Conservation (phyloP, 768 basidiomycete genomes). For the Kwoniella botswanensis region DNA sequence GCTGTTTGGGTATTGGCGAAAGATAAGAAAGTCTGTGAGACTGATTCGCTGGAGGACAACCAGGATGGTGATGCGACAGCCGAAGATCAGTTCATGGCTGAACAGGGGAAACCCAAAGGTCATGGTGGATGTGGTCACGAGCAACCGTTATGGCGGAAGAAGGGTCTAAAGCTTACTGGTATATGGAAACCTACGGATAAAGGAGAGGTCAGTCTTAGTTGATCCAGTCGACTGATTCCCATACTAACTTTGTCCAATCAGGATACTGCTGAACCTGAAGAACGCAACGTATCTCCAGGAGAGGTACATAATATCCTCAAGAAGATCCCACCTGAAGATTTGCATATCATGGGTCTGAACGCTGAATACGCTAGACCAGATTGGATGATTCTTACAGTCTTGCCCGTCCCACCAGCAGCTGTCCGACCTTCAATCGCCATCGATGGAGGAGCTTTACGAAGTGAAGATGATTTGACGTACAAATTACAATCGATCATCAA, state of each 20-base stretch:
- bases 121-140: conserved; percentile 96
- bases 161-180: conserved; percentile 90
- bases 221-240: not conserved
- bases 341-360: conserved; percentile 86
- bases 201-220: conserved; percentile 64
- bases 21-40: conserved; percentile 78
- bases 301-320: conserved; percentile 94
- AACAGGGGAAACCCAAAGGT: conserved; percentile 71
- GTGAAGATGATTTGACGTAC: conserved; percentile 98
- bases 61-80: conserved; percentile 60
- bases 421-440: conserved; percentile 98
- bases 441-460: conserved; percentile 93
- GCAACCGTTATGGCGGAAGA: conserved; percentile 89
- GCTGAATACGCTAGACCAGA: conserved; percentile 96
- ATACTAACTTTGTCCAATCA: conserved; percentile 31
- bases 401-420: conserved; percentile 96
- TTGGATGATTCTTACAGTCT: conserved; percentile 99
- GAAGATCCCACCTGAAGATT: conserved; percentile 89
- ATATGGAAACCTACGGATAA: conserved; percentile 91
- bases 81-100: conserved; percentile 62
- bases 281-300: conserved; percentile 71
- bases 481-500: conserved; percentile 97
- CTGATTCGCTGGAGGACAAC: conserved; percentile 87
- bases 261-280: conserved; percentile 56
- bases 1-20: conserved; percentile 54